These are phyloP conservation scores for Aureobasidium namibiae DNA, from an alignment of 2,329 filamentous ascomycete genomes.

Conservation along the genomic window DNA sequence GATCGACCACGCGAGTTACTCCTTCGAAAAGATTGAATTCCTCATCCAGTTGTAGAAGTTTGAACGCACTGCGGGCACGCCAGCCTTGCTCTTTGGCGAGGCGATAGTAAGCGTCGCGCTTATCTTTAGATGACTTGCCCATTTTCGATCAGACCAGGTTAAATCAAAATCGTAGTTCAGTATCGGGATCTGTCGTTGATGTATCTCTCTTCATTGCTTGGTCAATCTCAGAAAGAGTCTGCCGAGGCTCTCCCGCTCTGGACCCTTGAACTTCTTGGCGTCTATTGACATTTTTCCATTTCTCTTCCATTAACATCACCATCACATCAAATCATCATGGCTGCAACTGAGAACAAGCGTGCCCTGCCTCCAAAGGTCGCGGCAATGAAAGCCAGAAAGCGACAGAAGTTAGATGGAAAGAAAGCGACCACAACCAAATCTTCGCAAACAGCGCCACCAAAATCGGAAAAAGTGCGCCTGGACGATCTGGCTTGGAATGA, in stretches of 20 bases:
- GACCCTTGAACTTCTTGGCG: slow-evolving; percentile 10
- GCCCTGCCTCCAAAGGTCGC: slow-evolving; percentile 30
- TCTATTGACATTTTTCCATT: neutral
- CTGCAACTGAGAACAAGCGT: slow-evolving; percentile 26
- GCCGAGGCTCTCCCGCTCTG: slow-evolving; percentile 7
- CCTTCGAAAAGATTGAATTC: slow-evolving; percentile 90
- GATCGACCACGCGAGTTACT: slow-evolving; percentile 86
- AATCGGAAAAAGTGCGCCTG: slow-evolving; percentile 29
- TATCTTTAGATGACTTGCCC: slow-evolving; percentile 90
- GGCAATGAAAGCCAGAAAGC: slow-evolving; percentile 35
- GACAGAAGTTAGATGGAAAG: slow-evolving; percentile 30
- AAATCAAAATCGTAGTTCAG: neutral
- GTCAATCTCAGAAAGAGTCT: neutral
- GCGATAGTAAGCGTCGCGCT: slow-evolving; percentile 94
- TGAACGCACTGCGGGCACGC: slow-evolving; percentile 93
- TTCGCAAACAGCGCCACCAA: slow-evolving; percentile 8
- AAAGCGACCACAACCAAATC: slow-evolving; percentile 12
- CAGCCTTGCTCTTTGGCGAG: slow-evolving; percentile 98
- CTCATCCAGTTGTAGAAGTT: slow-evolving; percentile 89
- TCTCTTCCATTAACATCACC: neutral
- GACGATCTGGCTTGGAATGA: slow-evolving; percentile 55
- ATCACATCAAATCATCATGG: neutral
- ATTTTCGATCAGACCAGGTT: neutral
- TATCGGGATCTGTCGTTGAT: neutral
- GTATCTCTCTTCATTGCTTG: too few relatives aligned